Base-by-base conservation (phyloP, 1,284 basidiomycete species). In the Rhodofomes roseus region DNA sequence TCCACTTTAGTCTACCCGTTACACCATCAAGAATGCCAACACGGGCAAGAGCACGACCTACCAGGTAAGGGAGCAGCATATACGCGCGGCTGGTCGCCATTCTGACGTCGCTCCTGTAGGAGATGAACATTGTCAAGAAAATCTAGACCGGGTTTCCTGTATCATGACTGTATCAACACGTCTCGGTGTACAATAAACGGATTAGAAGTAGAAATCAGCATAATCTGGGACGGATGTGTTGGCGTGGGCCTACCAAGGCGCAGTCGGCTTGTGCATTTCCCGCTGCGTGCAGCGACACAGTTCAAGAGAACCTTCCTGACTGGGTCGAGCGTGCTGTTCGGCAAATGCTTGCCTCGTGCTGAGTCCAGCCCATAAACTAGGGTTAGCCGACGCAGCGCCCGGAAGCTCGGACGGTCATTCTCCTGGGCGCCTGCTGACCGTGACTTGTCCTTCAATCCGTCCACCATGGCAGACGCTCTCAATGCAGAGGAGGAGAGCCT, bases 11-110 rank as follows among this genome's bases (percentile, higher is more conserved):
- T 66, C 70, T 1, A n/a, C 59, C 8, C 68, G 68, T 53, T 79
- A 75, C 62, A 59, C 69, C 11, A 80, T 80, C 68, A 74, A 70
- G 67, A 80, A 80, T 54, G 72, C 75, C 54, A 77, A 76, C n/a
- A 80, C 76, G 18, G 71, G 73, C 16, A 80, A 78, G 67, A 66
- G 54, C 5, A 78, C 76, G 2, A 70, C 40, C n/a, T 79, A 80
- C 59, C 71, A 72, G 71, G 78, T 75, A 11, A 34, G 31, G 4
- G 31, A 34, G 11, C 48, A 25, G 61, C 37, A 22, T 36, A 7
- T 22, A n/a, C 20, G n/a, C n/a, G n/a, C n/a, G 29, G 9, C 20
- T 4, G 27, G n/a, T 12, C 20, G 31, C 14, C 2, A 20, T 3
- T 6, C 50, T 52, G 6, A 52, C 16, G 11, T 9, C 12, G 4